Base-by-base conservation (phyloP, 495 filamentous ascomycete species). In the Talaromyces thailandensis region DNA sequence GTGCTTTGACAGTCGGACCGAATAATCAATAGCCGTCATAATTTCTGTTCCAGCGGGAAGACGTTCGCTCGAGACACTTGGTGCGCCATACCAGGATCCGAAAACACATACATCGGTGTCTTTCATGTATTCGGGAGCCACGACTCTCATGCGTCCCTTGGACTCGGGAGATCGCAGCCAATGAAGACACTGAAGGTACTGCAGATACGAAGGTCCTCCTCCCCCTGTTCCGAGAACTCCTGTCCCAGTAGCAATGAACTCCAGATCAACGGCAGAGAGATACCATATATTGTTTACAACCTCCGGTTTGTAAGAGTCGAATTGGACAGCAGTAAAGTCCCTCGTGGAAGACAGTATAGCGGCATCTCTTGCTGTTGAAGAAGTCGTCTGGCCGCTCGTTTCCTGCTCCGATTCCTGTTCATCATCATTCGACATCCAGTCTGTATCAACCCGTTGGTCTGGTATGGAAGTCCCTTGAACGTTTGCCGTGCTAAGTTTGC, bases 221-320 rank as follows among this genome's bases (percentile, higher is more conserved):
- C 67, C 67, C 26, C 66, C 69, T 11, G 67, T 68, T 1, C 67
- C 67, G 0, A 71, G 60, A 6, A 71, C 64, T 11, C 67, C 67
- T 1, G 65, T 69, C 7, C 67, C 69, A 1, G 64, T 64, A 40
- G 69, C 67, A 35, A 69, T 69, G 62, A 66, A 71, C 64, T 69
- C 67, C 3, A 69, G 64, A 60, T 69, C 67, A 2, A 65, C 50
- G 7, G 67, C 57, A 23, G 64, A 68, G 21, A 69, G 55, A 59
- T 69, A 67, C 69, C 69, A 71, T 45, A 64, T 57, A 23, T 80
- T 79, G 21, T 79, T 72, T 58, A 67, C 68, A 16, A 86, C 77
- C 7, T 66, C 70, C 0, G 84, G 84, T 31, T 64, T 74, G 65
- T 86, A 87, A 1, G 66, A 73, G 5, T 70, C 63, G 16, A 83